A percentile compares a stretch with the other conserved stretches of the same genome.
Evolutionary conservation across 139 green algal species (phyloP).

Genomic region (Dunaliella sp.): DNA sequence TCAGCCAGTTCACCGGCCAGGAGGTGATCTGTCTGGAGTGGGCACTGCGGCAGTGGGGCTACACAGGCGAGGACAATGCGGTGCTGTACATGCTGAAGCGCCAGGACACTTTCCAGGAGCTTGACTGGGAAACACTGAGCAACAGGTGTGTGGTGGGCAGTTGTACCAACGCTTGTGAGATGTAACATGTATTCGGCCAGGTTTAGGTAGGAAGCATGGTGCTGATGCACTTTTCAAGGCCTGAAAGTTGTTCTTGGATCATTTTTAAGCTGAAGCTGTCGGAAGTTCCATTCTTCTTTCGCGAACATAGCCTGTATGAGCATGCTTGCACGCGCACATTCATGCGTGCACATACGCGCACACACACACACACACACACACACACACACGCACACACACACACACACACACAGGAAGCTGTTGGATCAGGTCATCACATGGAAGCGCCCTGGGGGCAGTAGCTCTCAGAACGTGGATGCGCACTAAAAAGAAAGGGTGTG

Average conservation of each 20-base stretch:
- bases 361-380: not conserved
- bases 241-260: not conserved
- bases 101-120: conserved; percentile 37
- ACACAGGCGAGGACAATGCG: conserved; percentile 29
- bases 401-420: conserved; percentile 19
- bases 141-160: conserved; percentile 24
- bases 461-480: not conserved
- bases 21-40: conserved; percentile 49
- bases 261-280: no score
- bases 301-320: not conserved
- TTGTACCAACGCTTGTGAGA: not conserved
- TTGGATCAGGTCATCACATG: conserved; percentile 36
- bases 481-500: not conserved
- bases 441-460: conserved; percentile 3
- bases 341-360: not conserved
- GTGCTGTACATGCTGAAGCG: conserved; percentile 48
- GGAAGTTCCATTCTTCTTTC: no score
- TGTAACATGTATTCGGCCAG: not conserved
- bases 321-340: not conserved
- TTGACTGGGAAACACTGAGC: conserved; percentile 46
- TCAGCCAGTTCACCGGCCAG: conserved; percentile 41
- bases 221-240: not conserved
- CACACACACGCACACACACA: not conserved
- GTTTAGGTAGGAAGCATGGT: no score
- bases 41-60: conserved; percentile 44